These are phyloP conservation scores for Apiotrichum veenhuisii DNA, from an alignment of 1,284 basidiomycete genomes.

Conservation along the genomic window DNA sequence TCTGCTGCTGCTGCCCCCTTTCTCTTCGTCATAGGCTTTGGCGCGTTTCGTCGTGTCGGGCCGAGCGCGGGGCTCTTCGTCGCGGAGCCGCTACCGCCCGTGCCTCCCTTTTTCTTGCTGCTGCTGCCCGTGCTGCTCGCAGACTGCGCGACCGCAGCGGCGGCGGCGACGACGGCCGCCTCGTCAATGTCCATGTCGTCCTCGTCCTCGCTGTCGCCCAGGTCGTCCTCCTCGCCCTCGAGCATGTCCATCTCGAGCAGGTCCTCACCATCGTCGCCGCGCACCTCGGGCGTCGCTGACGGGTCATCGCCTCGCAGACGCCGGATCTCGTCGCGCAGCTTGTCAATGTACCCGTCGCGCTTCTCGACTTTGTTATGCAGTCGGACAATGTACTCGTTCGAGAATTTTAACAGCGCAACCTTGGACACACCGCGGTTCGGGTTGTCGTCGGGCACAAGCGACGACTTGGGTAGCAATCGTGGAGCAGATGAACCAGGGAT, in stretches of 20 bases:
- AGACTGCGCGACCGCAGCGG: background rate
- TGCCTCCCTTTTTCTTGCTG: background rate
- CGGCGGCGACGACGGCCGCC: background rate
- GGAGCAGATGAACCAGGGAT: slow-evolving; percentile 81
- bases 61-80: slow-evolving; percentile 8
- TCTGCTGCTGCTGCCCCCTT: background rate
- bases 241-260: slow-evolving; percentile 40
- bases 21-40: background rate
- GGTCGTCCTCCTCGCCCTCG: slow-evolving; percentile 35
- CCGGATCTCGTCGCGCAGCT: slow-evolving; percentile 64
- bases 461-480: slow-evolving; percentile 70
- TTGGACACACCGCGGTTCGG: slow-evolving; percentile 95
- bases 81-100: background rate
- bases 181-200: slow-evolving; percentile 42
- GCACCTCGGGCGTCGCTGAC: slow-evolving; percentile 22
- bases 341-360: slow-evolving; percentile 73
- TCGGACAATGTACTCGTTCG: slow-evolving; percentile 78
- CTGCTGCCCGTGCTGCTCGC: background rate
- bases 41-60: background rate
- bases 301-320: slow-evolving; percentile 54
- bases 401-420: slow-evolving; percentile 82
- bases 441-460: slow-evolving; percentile 68
- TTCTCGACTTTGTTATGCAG: slow-evolving; percentile 74
- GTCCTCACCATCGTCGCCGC: slow-evolving; percentile 37
- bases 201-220: slow-evolving; percentile 29